A percentile compares a stretch with the other conserved stretches of the same genome.
Evolutionary conservation across 208 protist genomes (phyloP).

Genomic region (Acanthamoeba lenticulata): DNA sequence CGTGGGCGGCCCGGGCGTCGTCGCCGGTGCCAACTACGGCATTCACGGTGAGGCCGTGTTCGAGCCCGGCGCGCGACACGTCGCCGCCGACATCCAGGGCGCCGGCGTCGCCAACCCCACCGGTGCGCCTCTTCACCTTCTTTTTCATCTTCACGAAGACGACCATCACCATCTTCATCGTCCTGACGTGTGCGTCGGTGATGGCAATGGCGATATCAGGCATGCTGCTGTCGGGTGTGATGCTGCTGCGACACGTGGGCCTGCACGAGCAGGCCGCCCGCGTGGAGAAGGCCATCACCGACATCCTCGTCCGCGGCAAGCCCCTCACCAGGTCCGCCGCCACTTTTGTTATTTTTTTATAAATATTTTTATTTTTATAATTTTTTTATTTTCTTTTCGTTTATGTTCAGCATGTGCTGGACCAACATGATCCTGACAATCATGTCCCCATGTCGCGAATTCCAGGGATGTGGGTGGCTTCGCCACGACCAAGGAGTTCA

Average conservation of each 20-base stretch:
- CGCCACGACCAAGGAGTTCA: slow-evolving; percentile 74
- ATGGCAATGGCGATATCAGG: not conserved
- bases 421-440: too few relatives aligned
- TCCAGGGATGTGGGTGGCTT: slow-evolving; percentile 78
- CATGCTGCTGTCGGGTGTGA: not conserved
- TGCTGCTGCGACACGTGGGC: slow-evolving; percentile 66
- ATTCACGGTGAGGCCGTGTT: slow-evolving; percentile 74
- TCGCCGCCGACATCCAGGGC: slow-evolving; percentile 21
- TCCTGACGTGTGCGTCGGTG: not conserved
- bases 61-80: too few relatives aligned
- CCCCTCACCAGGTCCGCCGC: slow-evolving; percentile 30
- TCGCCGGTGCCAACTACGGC: slow-evolving; percentile 59
- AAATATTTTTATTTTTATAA: not conserved
- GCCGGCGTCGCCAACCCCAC: slow-evolving; percentile 16
- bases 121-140: not conserved
- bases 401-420: too few relatives aligned
- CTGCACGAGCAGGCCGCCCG: slow-evolving; percentile 51
- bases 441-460: too few relatives aligned
- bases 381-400: too few relatives aligned
- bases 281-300: slow-evolving; percentile 70
- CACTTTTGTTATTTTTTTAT: not conserved
- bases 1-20: slow-evolving; percentile 79
- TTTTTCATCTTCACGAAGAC: not conserved
- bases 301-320: slow-evolving; percentile 32
- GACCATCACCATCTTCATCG: not conserved